Evolutionary conservation across 2,329 filamentous ascomycete genomes (phyloP).

Genomic region (Zymoseptoria passerinii): DNA sequence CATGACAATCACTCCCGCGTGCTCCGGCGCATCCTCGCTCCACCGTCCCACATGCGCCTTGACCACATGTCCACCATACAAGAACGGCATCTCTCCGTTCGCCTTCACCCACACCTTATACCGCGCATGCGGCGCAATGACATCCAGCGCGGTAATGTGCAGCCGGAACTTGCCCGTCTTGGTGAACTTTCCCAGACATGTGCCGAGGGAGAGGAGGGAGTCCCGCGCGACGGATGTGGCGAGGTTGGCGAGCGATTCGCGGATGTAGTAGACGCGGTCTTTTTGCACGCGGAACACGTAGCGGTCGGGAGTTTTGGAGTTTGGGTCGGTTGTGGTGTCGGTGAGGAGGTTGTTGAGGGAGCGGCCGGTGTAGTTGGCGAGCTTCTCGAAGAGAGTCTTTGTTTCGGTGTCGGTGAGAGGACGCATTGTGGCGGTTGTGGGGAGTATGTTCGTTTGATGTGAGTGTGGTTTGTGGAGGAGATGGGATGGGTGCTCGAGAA

Average conservation of each 20-base stretch:
- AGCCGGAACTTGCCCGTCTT: conserved; percentile 94
- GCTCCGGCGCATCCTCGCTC: conserved; percentile 87
- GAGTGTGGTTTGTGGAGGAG: background rate
- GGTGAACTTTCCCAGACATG: conserved; percentile 88
- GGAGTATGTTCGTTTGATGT: background rate
- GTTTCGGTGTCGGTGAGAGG: conserved; percentile 72
- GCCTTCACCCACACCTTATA: conserved; percentile 97
- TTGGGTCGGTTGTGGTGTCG: conserved; percentile 40
- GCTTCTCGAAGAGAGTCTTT: conserved; percentile 77
- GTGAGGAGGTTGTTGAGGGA: conserved; percentile 69
- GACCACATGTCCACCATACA: conserved; percentile 87
- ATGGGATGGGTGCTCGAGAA: background rate
- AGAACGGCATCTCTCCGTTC: conserved; percentile 94
- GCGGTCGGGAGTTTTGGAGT: conserved; percentile 51
- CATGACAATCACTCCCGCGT: conserved; percentile 83
- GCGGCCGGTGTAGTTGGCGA: conserved; percentile 85
- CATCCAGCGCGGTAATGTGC: conserved; percentile 83
- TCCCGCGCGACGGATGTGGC: conserved; percentile 77
- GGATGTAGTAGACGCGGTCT: conserved; percentile 83
- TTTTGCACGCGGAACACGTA: conserved; percentile 80
- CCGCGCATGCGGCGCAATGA: conserved; percentile 81
- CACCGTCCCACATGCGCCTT: conserved; percentile 75
- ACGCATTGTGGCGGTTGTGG: conserved; percentile 52
- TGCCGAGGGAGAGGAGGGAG: conserved; percentile 78
- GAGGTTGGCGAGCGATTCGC: conserved; percentile 80